Evolutionary conservation across 1,284 basidiomycete species (phyloP), one percentile per base, ranked within the genome.

Genomic region (Phylloboletellus chloephorus): DNA sequence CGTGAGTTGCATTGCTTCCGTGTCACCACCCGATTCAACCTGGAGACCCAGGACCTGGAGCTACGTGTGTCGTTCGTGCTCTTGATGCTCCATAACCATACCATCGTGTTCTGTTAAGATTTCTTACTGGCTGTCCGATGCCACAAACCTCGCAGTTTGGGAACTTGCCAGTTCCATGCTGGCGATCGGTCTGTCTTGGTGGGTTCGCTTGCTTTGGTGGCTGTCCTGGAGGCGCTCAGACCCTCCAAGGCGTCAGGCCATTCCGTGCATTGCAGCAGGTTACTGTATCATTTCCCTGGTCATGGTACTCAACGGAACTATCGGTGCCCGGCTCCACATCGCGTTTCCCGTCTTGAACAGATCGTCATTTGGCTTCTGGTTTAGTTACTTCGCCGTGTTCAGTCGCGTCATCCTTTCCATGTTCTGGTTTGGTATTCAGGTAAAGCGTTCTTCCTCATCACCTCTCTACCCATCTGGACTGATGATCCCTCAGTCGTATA

Each of bases 351-450:
- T 83, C 40, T 67, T 81, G 16, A 74, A 76, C 42, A 67, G 80
- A 5, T 76, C 76, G 0, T 77, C 76, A 0, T 84, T 76, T 47
- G 80, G 80, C 0, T 81, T 80, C 59, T 79, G 74, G 64, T 73
- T 82, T 50, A 73, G 71, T 48, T 74, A 76, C 50, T 79, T 79
- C 53, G 74, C 74, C 12, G 76, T 83, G 41, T 58, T 82, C 49
- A 78, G 76, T 40, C 72, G 81, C 16, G 68, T 76, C 44, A 61
- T 79, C 13, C 67, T 82, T 24, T 72, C 78, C 26, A 71, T 76
- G 66, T 74, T 82, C 62, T 82, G 79, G 79, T 74, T 76, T 28
- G 72, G 70, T 16, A 65, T 72, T 15, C 72, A 73, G 63, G 72
- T 72, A 3, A 37, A 6, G n/a, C 17, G 7, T 19, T 30, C 28